These are phyloP conservation scores for Gossypium stocksii DNA, from an alignment of 345 rosid genomes.

Conservation along the genomic window DNA sequence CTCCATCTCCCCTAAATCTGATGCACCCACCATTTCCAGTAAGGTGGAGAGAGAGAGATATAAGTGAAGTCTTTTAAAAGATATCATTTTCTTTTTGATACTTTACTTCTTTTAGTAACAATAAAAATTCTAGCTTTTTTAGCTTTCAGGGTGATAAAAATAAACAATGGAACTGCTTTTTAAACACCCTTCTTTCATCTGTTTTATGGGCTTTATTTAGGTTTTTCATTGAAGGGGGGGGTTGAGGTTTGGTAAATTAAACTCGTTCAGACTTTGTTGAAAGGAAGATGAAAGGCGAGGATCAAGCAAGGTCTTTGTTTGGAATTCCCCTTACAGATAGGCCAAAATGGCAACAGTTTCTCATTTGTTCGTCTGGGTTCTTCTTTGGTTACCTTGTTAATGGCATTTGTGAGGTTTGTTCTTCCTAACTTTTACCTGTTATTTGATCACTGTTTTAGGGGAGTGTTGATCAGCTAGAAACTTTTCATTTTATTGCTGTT, in stretches of 20 bases:
- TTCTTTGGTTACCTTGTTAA: constrained; percentile 94
- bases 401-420: constrained; percentile 78
- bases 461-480: not conserved
- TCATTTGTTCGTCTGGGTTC: constrained; percentile 88
- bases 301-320: constrained; percentile 51
- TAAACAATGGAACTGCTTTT: not conserved
- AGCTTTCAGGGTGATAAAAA: not conserved
- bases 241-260: not conserved
- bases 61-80: not conserved
- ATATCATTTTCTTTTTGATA: not conserved
- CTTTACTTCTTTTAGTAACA: not conserved
- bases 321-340: constrained; percentile 59
- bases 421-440: not conserved
- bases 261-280: not conserved
- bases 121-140: not conserved
- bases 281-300: constrained; percentile 47
- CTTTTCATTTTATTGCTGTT: not conserved
- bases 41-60: not conserved
- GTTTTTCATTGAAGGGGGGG: not conserved
- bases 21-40: not conserved
- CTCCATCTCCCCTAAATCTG: not conserved
- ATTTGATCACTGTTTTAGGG: not conserved
- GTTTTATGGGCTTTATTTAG: not conserved
- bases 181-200: not conserved
- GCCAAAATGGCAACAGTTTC: constrained; percentile 70